A percentile compares a stretch with the other conserved stretches of the same genome.
Conservation (phyloP, 495 filamentous ascomycete species). For the Ramalina peruviana region DNA sequence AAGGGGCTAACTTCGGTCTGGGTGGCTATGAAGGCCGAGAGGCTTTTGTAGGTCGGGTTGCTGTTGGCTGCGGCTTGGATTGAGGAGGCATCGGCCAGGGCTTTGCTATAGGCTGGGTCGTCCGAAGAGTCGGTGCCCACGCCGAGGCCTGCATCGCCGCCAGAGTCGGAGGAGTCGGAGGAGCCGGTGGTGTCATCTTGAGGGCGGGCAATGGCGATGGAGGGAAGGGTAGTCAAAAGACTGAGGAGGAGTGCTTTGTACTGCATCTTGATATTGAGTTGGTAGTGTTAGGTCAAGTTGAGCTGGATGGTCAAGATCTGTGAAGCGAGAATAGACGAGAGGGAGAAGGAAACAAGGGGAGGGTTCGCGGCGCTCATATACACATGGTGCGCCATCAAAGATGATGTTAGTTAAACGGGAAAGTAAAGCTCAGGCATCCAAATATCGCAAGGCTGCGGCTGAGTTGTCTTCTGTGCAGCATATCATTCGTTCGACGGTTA, state of each 20-base stretch:
- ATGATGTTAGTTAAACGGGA: no score
- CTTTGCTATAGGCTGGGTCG: constrained; percentile 10
- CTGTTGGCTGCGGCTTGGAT: neutral
- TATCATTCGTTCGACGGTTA: no score
- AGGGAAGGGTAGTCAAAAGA: neutral
- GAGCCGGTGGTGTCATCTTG: neutral
- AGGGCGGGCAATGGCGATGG: neutral
- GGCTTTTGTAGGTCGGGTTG: neutral
- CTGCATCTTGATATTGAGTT: no score
- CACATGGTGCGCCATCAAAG: no score
- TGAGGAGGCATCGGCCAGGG: constrained; percentile 1
- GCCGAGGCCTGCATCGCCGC: neutral
- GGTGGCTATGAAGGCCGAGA: neutral
- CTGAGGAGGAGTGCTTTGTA: neutral
- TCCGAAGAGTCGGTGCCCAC: neutral
- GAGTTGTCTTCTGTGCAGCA: no score
- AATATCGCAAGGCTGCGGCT: no score
- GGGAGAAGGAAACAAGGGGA: no score
- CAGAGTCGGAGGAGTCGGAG: neutral
- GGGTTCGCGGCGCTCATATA: no score
- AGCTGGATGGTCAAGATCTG: no score
- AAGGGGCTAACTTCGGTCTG: neutral
- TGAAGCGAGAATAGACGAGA: no score
- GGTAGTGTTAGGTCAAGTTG: no score
- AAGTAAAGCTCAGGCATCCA: no score